Evolutionary conservation across 2,329 filamentous ascomycete genomes (phyloP), one percentile per base, ranked within the genome.

Genomic region (Penicillium vulpinum): DNA sequence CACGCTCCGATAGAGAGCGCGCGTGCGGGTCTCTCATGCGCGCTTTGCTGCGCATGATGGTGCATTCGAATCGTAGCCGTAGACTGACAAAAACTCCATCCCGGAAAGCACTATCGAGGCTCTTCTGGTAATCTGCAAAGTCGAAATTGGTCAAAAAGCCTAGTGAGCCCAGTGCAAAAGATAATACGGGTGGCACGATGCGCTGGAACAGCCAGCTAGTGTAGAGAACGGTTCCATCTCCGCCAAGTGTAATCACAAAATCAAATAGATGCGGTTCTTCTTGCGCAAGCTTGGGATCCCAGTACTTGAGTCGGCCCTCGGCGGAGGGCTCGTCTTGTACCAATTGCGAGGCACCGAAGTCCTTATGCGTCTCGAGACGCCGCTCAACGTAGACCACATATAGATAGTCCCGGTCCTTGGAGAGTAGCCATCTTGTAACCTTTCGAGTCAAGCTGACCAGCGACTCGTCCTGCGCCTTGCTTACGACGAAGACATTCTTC

Each of bases 121-220:
- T 95, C 15, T 82, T 76, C 59, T 84, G 79, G 64, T 90, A 91
- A 5, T 89, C 79, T 15, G 87, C 85, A 73, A 92, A 99, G 73
- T 97, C 92, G 71, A 97, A 97, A 70, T 97, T 97, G 26, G 94
- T 97, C 63, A 99, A 78, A 70, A 99, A 99, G 0, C 94, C 94
- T 5, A 99, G 80, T 24, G 92, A 96, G 9, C 94, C 94, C 10
- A 97, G 80, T 0, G 92, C 85, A 73, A 99, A 97, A 59, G 91
- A 93, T 60, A 99, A 80, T 0, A 97, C 91, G 0, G 94, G 94
- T 6, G 94, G 94, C 0, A 97, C 93, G 45, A 97, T 89, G 40
- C 90, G 86, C 77, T 99, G 94, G 73, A 99, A 99, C 1, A 99
- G 81, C 92, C 93, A 97, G 70, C 91, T 96, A 4, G 93, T 90